Percentiles rank a stretch among this genome's conserved stretches.
phyloP scores from a whole-genome alignment of 129 eudicot species.

The Cynara cardunculus region DNA sequence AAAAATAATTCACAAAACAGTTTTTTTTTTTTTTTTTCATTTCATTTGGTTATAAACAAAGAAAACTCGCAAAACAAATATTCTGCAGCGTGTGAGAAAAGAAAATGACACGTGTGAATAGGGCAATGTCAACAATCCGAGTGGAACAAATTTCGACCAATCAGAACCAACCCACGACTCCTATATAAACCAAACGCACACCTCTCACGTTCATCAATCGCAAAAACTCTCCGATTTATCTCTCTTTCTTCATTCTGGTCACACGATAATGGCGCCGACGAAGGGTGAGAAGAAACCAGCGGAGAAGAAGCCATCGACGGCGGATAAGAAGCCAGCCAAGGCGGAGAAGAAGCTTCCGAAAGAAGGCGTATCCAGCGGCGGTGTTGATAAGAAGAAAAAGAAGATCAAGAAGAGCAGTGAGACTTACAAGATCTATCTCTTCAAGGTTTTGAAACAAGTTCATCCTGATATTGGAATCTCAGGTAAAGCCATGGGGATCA shows the following conservation, averaged over 20 bases:
- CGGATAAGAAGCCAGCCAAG: slow-evolving; percentile 39
- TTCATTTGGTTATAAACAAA: too few relatives aligned
- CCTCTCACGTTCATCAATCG: background rate
- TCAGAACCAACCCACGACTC: background rate
- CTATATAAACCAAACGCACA: slow-evolving; percentile 23
- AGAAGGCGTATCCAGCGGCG: slow-evolving; percentile 18
- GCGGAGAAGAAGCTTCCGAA: slow-evolving; percentile 40
- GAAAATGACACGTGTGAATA: background rate
- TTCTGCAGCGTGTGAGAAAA: background rate
- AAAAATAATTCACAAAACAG: too few relatives aligned
- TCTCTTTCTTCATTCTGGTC: background rate
- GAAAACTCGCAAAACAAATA: too few relatives aligned
- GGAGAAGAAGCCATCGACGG: slow-evolving; percentile 37
- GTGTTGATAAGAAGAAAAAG: slow-evolving; percentile 38
- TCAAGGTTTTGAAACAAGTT: slow-evolving; percentile 53
- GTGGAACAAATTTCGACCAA: slow-evolving; percentile 8
- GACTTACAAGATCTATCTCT: slow-evolving; percentile 52
- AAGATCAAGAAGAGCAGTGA: slow-evolving; percentile 46
- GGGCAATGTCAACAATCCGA: slow-evolving; percentile 21
- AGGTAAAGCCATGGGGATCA: slow-evolving; percentile 57
- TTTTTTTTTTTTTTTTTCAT: too few relatives aligned
- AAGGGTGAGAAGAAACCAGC: slow-evolving; percentile 53
- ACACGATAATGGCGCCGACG: slow-evolving; percentile 42
- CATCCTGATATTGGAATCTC: slow-evolving; percentile 56
- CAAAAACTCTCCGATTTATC: background rate